Evolutionary conservation across 169 alveolate genomes (phyloP), one percentile per base, ranked within the genome.

Genomic region (Amoebophrya sp.): DNA sequence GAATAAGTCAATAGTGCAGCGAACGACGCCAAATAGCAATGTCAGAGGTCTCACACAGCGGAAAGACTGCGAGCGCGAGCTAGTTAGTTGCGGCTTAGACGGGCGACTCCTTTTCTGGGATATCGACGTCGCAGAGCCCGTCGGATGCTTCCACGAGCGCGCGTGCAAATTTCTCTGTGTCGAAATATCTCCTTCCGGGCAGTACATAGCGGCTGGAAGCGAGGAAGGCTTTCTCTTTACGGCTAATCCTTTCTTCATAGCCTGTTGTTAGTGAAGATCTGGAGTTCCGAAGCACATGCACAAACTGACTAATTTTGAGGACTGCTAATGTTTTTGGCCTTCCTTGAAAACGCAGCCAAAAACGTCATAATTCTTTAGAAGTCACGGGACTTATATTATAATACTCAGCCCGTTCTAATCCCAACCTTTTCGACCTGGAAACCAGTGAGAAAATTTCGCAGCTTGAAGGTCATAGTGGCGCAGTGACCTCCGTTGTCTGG

Each of bases 1-100:
- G 33, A 65, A 65, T 36, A 65, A 65, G 83, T 65, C 83, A 0
- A 65, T 65, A 1, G 83, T 65, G 83, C 83, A 65, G 83, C 12
- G 83, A 65, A 65, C 83, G 26, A 65, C 83, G 83, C 83, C 83
- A 29, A 65, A 65, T 18, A 12, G 36, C 83, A 65, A 65, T 36
- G 83, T 65, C 39, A 65, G 38, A 29, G 83, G 83, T 0, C 83
- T 65, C 2, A 26, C 83, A 36, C 83, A 65, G 83, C 18, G 83
- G 83, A 65, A 65, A 65, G 83, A 65, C 83, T 65, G 83, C 26
- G 83, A 65, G n/a, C 83, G 83, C 83, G 83, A 65, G n/a, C 39
- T 65, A 29, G 83, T 65, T 18, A 65, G 83, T 36, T 65, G 83
- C 83, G 83, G 83, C 1, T 36, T 65, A 29, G 83, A 65, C 83